Evolutionary conservation across 2,329 filamentous ascomycete genomes (phyloP).

Genomic region (Aurifilum marmelostoma): DNA sequence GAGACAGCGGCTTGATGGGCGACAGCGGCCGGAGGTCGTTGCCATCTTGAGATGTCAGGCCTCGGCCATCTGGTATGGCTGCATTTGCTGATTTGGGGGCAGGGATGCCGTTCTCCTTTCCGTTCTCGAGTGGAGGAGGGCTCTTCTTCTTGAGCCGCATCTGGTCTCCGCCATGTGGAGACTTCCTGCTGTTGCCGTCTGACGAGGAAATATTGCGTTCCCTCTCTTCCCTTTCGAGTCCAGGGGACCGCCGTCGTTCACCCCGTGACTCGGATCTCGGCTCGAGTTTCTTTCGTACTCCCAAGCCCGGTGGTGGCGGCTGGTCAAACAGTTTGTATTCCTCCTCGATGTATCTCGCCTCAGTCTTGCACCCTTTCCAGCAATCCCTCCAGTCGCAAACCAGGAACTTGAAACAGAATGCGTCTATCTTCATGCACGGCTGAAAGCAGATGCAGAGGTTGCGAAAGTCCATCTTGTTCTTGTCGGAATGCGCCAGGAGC

Average conservation of each 20-base stretch:
- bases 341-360: constrained; percentile 75
- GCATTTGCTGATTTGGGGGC: constrained; percentile 40
- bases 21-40: constrained; percentile 61
- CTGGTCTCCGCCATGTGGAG: constrained; percentile 39
- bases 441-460: constrained; percentile 97
- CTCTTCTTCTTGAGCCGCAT: constrained; percentile 50
- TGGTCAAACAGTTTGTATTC: constrained; percentile 66
- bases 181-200: constrained; percentile 62
- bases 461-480: constrained; percentile 98
- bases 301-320: constrained; percentile 57
- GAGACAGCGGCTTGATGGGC: constrained; percentile 68
- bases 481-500: constrained; percentile 85
- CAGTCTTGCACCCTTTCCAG: constrained; percentile 94
- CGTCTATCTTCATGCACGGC: constrained; percentile 94
- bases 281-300: constrained; percentile 26
- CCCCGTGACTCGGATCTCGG: constrained; percentile 21
- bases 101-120: constrained; percentile 30
- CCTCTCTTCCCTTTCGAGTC: constrained; percentile 21
- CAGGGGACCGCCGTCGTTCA: constrained; percentile 23
- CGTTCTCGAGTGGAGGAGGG: constrained; percentile 43
- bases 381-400: constrained; percentile 96
- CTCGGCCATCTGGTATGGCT: constrained; percentile 40
- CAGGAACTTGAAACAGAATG: constrained; percentile 92
- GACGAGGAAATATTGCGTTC: constrained; percentile 67
- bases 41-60: constrained; percentile 26